Evolutionary conservation across 2,329 filamentous ascomycete genomes (phyloP).

Genomic region (Penicillium expansum): DNA sequence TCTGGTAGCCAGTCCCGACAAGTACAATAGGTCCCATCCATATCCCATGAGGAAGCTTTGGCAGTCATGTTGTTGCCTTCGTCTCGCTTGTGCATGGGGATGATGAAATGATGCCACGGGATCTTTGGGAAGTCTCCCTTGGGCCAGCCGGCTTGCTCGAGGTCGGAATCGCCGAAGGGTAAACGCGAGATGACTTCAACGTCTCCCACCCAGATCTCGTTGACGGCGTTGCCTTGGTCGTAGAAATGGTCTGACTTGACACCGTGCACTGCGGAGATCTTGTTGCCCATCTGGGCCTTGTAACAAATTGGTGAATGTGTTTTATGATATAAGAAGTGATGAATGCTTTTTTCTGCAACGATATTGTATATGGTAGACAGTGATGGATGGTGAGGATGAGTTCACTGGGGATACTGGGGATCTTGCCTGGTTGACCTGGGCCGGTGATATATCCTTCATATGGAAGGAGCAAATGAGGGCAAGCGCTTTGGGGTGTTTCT

Average conservation of each 20-base stretch:
- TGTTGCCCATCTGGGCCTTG: constrained; percentile 32
- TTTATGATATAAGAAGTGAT: not conserved
- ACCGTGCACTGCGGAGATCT: constrained; percentile 33
- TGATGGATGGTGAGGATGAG: not conserved
- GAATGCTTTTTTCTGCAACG: not conserved
- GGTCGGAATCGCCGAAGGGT: constrained; percentile 40
- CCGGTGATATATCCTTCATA: not conserved
- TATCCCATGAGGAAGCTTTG: not conserved
- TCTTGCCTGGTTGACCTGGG: not conserved
- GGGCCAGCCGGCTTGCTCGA: constrained; percentile 39
- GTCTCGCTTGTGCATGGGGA: constrained; percentile 26
- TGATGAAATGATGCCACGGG: constrained; percentile 42
- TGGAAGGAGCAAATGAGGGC: not conserved
- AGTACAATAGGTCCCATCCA: rapidly evolving
- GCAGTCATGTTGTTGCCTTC: not conserved
- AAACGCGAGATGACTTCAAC: constrained; percentile 40
- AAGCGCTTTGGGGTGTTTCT: not conserved
- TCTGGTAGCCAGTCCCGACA: not conserved
- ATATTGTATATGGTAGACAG: not conserved
- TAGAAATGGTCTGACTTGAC: constrained; percentile 38
- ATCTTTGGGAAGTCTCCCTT: constrained; percentile 36
- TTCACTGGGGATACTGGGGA: not conserved
- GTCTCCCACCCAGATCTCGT: constrained; percentile 39
- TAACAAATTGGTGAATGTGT: not conserved
- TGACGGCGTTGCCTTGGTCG: constrained; percentile 37